phyloP scores from a whole-genome alignment of 257 asterid genomes.

The Rehmannia glutinosa region DNA sequence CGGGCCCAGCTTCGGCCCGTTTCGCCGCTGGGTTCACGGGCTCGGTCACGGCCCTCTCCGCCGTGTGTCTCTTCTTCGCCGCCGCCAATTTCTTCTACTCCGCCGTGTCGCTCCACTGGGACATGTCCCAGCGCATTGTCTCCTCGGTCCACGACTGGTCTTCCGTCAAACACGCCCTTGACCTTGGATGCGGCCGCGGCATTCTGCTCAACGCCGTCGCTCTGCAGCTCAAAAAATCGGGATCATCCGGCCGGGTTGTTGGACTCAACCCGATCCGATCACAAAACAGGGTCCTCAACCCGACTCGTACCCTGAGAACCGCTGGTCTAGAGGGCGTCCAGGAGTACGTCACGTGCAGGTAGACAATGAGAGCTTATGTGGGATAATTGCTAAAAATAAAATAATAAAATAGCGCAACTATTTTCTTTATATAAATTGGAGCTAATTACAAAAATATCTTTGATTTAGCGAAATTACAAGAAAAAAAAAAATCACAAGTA shows the following conservation, averaged over 20 bases:
- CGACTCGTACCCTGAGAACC: constrained; percentile 48
- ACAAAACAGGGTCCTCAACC: background rate
- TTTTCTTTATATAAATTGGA: no score
- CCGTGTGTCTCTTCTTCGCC: constrained; percentile 69
- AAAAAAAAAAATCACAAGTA: no score
- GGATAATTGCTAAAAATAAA: no score
- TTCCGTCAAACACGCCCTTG: constrained; percentile 67
- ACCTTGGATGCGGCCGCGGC: constrained; percentile 79
- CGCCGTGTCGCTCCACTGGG: constrained; percentile 69
- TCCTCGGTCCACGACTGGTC: constrained; percentile 66
- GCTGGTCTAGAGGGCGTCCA: constrained; percentile 74
- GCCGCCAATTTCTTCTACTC: constrained; percentile 69
- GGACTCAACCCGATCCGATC: constrained; percentile 48
- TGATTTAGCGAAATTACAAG: no score
- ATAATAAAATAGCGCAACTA: no score
- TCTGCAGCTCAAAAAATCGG: constrained; percentile 68
- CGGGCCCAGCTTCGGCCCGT: constrained; percentile 63
- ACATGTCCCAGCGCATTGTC: constrained; percentile 74
- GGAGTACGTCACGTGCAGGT: constrained; percentile 75
- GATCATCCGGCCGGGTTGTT: constrained; percentile 76
- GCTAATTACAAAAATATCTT: no score
- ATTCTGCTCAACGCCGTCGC: constrained; percentile 76
- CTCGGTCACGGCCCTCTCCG: constrained; percentile 66
- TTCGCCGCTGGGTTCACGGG: constrained; percentile 70
- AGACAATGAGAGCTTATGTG: background rate